A percentile compares a stretch with the other conserved stretches of the same genome.
Evolutionary conservation across 2,329 filamentous ascomycete species (phyloP).

Genomic region (Apiospora pterosperma): DNA sequence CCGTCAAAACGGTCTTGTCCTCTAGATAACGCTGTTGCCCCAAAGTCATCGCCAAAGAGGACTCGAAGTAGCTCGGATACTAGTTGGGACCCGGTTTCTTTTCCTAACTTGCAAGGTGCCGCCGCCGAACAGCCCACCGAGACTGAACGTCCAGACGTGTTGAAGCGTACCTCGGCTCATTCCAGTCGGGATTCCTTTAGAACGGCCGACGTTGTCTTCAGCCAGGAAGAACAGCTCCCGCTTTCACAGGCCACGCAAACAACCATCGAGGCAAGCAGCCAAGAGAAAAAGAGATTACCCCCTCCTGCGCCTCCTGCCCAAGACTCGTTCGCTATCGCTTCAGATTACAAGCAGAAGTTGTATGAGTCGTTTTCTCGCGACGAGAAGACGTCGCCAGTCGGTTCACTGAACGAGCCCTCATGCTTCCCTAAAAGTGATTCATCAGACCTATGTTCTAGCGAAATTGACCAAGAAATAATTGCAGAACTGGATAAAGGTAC

Average conservation of each 20-base stretch:
- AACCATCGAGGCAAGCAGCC: slow-evolving; percentile 26
- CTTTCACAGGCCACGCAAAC: slow-evolving; percentile 25
- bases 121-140: not conserved
- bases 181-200: not conserved
- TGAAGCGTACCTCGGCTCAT: not conserved
- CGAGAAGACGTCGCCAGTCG: not conserved
- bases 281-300: slow-evolving; percentile 16
- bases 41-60: not conserved
- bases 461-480: not conserved
- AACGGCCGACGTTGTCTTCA: slow-evolving; percentile 26
- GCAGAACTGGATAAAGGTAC: not conserved
- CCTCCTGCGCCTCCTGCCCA: slow-evolving; percentile 11
- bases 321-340: slow-evolving; percentile 19
- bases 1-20: not conserved
- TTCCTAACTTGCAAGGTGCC: not conserved
- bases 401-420: not conserved
- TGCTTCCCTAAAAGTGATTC: not conserved
- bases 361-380: slow-evolving; percentile 16
- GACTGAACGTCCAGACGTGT: not conserved
- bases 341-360: slow-evolving; percentile 21
- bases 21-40: not conserved
- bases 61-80: not conserved
- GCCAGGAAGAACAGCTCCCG: slow-evolving; percentile 16
- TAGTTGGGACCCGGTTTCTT: not conserved
- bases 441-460: not conserved